Base-by-base conservation (phyloP, 1,284 basidiomycete genomes). In the Cryptococcus floricola region DNA sequence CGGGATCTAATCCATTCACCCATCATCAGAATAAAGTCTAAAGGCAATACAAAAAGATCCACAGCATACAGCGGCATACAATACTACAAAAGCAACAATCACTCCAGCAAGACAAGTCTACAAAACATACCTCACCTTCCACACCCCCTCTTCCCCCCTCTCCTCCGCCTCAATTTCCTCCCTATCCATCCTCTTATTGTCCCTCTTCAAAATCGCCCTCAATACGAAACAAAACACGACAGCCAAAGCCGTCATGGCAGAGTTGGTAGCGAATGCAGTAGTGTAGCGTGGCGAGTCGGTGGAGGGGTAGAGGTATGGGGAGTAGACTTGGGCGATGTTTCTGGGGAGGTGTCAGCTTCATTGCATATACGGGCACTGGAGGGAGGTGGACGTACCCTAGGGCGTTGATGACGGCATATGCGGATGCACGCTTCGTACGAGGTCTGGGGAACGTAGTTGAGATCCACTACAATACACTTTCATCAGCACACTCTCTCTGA, bases 331-430 rank as follows among this genome's bases (percentile, higher is more conserved):
- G 2, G 66, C 67, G 48, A 71, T 57, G 39, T 56, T 56, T 14
- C 44, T 46, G 18, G 7, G 23, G 18, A 28, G 23, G 25, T 46
- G 18, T 46, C 44, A 28, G 19, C 23, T 8, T 25, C 44, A 23
- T 28, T 23, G 10, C 10, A 25, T 7, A 7, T 9, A 12, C 7
- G 16, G 19, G 18, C 9, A 37, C 48, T 51, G 23, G 37, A 14
- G 16, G 46, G 46, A 5, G 27, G 44, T 12, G 7, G 46, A 64
- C 59, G 41, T 67, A 67, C 8, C 64, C 66, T 14, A 72, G 52
- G 3, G 65, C 61, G 56, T 73, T 73, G 58, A 68, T 63, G 37
- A 64, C 69, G 41, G 66, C 69, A 46, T 70, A 72, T 5, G 69
- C 68, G n/a, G 65, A 57, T 14, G 69, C 70, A 14, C 70, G 61